These are phyloP conservation scores for Colletotrichum endophyticum DNA, from an alignment of 2,329 filamentous ascomycete species.

Conservation along the genomic window DNA sequence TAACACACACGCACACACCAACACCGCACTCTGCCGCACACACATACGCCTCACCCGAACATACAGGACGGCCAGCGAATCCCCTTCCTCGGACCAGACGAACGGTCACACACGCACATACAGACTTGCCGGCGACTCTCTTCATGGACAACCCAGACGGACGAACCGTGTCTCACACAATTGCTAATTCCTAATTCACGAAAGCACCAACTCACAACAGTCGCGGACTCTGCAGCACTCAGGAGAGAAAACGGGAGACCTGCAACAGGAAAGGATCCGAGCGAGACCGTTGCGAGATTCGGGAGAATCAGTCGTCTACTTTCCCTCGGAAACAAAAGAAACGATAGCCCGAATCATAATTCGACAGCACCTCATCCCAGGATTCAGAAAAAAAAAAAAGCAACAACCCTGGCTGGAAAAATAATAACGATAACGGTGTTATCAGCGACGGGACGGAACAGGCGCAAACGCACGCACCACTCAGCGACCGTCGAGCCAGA, in stretches of 20 bases:
- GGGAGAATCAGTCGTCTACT: not conserved
- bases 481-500: not conserved
- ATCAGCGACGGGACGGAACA: not conserved
- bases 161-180: not conserved
- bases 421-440: conserved; percentile 5
- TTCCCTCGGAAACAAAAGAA: not conserved
- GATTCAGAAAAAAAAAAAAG: not conserved
- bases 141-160: conserved; percentile 1
- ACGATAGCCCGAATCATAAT: not conserved
- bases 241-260: not conserved
- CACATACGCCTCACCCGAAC: not conserved
- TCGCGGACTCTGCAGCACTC: not conserved
- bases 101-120: not conserved
- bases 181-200: conserved; percentile 11
- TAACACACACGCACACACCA: not conserved
- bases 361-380: not conserved
- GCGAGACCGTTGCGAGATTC: not conserved
- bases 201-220: not conserved
- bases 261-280: not conserved
- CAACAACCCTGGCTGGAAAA: not conserved
- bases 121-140: not conserved
- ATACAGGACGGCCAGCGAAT: not conserved
- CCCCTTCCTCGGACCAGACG: not conserved
- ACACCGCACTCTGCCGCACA: not conserved
- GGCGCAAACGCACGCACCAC: conserved; percentile 13